Conservation (phyloP, 805 yeast species). For the Nakazawaea ishiwadae region DNA sequence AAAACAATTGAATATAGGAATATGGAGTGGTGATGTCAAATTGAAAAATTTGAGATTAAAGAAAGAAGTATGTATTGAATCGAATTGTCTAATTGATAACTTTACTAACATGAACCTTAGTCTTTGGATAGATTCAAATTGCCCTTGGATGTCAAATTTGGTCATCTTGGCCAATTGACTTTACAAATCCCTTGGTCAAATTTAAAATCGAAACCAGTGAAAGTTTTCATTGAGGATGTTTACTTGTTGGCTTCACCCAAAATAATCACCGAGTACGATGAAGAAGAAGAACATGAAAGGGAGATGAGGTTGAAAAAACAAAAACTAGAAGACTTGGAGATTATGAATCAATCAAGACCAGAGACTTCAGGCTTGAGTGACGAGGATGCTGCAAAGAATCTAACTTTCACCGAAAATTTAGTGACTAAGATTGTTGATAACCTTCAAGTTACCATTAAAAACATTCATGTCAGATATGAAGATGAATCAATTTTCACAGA, state of each 20-base stretch:
- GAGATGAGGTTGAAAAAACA: conserved; percentile 59
- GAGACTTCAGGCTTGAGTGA: conserved; percentile 23
- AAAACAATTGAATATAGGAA: conserved; percentile 89
- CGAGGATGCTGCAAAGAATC: conserved; percentile 49
- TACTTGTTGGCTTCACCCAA: conserved; percentile 79
- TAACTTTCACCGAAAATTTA: conserved; percentile 81
- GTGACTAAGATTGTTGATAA: conserved; percentile 90
- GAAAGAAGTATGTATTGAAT: conserved; percentile 51
- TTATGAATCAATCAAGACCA: conserved; percentile 45
- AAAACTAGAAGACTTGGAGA: conserved; percentile 62
- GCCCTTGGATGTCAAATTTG: conserved; percentile 85
- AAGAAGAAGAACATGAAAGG: conserved; percentile 55
- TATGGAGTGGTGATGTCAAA: conserved; percentile 97
- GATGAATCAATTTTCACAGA: conserved; percentile 70
- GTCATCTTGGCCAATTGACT: conserved; percentile 84
- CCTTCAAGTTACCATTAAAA: conserved; percentile 83
- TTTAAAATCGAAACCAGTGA: conserved; percentile 87
- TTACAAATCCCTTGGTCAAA: conserved; percentile 97
- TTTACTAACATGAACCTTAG: too few species aligned
- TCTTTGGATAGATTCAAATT: conserved; percentile 81
- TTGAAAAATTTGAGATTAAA: conserved; percentile 71
- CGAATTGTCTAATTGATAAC: too few species aligned
- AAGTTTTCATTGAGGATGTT: conserved; percentile 80
- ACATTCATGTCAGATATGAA: conserved; percentile 90
- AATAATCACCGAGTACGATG: conserved; percentile 46